phyloP scores from a whole-genome alignment of 2,329 filamentous ascomycete genomes.

The Pseudogymnoascus sp. region DNA sequence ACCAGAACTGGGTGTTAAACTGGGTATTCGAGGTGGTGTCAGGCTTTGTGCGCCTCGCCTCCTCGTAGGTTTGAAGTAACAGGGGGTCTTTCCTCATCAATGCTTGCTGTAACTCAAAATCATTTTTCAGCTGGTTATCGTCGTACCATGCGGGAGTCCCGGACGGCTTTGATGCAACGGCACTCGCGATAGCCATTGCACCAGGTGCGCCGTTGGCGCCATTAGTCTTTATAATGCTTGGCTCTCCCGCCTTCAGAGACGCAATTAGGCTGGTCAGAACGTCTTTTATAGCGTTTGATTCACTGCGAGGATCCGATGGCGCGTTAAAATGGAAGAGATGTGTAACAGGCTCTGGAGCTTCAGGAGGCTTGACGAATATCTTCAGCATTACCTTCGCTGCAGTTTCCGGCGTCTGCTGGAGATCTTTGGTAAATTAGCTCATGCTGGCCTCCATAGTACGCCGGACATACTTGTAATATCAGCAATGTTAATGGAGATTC shows the following conservation, averaged over 20 bases:
- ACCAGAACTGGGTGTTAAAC: constrained; percentile 93
- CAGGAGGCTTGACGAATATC: constrained; percentile 66
- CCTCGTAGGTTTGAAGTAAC: constrained; percentile 77
- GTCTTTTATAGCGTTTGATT: constrained; percentile 81
- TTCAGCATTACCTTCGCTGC: constrained; percentile 88
- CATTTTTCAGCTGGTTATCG: constrained; percentile 65
- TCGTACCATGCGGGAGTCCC: constrained; percentile 57
- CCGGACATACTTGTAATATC: constrained; percentile 68
- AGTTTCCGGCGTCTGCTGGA: constrained; percentile 89
- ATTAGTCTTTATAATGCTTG: constrained; percentile 40
- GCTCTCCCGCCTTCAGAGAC: constrained; percentile 50
- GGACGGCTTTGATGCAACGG: constrained; percentile 47
- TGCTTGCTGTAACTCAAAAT: constrained; percentile 79
- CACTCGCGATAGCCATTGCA: constrained; percentile 70
- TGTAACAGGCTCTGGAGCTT: constrained; percentile 51
- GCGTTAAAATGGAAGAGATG: constrained; percentile 90
- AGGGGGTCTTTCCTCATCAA: constrained; percentile 71
- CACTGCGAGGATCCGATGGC: constrained; percentile 60
- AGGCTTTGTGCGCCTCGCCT: constrained; percentile 74
- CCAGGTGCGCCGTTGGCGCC: constrained; percentile 44
- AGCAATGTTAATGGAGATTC: constrained; percentile 60
- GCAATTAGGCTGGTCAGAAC: constrained; percentile 70
- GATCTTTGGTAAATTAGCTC: constrained; percentile 45
- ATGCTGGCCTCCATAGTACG: constrained; percentile 9
- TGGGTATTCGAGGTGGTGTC: constrained; percentile 70